Base-by-base conservation (phyloP, 2,329 filamentous ascomycete genomes). In the Bipolaris cookei region DNA sequence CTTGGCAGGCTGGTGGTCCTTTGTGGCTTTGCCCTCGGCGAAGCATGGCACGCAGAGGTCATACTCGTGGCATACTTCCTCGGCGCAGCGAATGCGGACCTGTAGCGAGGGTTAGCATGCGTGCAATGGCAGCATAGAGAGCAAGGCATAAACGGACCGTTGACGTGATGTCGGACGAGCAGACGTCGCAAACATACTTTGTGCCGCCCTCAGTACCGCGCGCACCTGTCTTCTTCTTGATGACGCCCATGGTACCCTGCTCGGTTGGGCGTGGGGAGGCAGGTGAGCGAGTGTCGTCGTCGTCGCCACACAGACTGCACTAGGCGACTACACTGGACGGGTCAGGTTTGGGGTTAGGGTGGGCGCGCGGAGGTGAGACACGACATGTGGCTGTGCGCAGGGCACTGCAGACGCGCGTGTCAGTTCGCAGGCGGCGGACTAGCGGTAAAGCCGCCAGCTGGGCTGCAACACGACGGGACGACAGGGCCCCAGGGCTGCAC, bases 31-130 rank as follows among this genome's bases (percentile, higher is more conserved):
- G 62, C 92, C 94, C 64, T 90, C 88, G 32, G 91, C 85, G 77
- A 99, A 99, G 78, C 95, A 99, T 51, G 91, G 89, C 35, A 99
- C 95, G 75, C 95, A 99, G 50, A 99, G 88, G 75, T 99, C 95
- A 76, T 97, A 99, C 71, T 99, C 95, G 72, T 89, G 90, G 76
- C 95, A 99, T 51, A 85, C 83, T 50, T 86, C 78, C 21, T 69
- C 65, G 50, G 93, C 93, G 78, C 95, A 99, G 76, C 92, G 86
- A 77, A 99, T 98, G 67, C 95, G 92, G 63, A 99, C 92, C 92
- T 97, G 66, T 6, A 18, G 20, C 46, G 32, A 35, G 21, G 58
- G 38, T 63, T n/a, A 57, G 51, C 28, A 39, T 25, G 34, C 50
- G 7, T 5, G 18, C 14, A 8, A 10, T 21, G 25, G 43, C 38